Conservation (phyloP, 2,329 filamentous ascomycete genomes). For the Penicillium sclerotiorum region DNA sequence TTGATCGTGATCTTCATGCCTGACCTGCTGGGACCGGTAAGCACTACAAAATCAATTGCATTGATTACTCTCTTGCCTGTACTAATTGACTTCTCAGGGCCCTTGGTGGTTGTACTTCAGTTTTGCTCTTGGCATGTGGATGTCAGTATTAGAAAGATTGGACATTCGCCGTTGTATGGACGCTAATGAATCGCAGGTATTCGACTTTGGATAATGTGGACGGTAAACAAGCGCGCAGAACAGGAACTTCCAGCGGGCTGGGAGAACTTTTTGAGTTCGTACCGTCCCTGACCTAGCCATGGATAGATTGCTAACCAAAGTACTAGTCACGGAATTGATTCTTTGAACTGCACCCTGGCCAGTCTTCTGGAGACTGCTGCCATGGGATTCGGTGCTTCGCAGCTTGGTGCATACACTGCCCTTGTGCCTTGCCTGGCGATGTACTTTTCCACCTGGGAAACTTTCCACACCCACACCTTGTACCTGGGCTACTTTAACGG, state of each 20-base stretch:
- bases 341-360: constrained; percentile 91
- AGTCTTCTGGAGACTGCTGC: constrained; percentile 89
- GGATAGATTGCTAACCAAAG: constrained; percentile 26
- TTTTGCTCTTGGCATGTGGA: constrained; percentile 94
- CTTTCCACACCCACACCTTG: constrained; percentile 95
- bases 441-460: constrained; percentile 99
- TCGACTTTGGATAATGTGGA: constrained; percentile 99
- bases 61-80: constrained; percentile 5
- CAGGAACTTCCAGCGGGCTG: constrained; percentile 89
- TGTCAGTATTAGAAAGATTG: too few species aligned
- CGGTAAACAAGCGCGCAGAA: constrained; percentile 93
- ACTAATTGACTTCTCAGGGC: constrained; percentile 56
- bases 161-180: too few species aligned
- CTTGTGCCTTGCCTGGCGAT: constrained; percentile 90
- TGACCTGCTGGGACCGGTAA: constrained; percentile 84
- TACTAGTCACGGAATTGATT: constrained; percentile 86
- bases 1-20: constrained; percentile 79
- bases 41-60: background rate
- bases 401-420: constrained; percentile 86
- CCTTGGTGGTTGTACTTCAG: constrained; percentile 94
- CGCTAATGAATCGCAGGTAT: constrained; percentile 52
- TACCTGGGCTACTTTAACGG: constrained; percentile 97
- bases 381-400: constrained; percentile 84
- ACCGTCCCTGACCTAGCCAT: constrained; percentile 10
- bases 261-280: constrained; percentile 90